Conservation (phyloP, 1,284 basidiomycete species). For the Boletus sp. region DNA sequence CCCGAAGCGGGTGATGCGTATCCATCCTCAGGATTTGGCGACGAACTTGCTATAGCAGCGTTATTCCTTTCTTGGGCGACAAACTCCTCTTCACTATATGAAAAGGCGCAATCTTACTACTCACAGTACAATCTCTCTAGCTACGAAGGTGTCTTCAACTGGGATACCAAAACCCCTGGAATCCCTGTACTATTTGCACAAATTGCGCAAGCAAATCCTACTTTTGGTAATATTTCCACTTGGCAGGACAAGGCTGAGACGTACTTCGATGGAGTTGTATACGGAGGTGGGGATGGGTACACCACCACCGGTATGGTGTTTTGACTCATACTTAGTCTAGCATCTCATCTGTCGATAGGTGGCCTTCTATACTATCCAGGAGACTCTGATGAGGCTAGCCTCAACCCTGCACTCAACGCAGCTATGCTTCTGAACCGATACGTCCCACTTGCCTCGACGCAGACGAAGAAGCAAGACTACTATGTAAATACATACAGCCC, state of each 20-base stretch:
- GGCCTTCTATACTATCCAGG: constrained; percentile 79
- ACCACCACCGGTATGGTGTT: constrained; percentile 49
- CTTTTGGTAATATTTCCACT: constrained; percentile 52
- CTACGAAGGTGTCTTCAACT: constrained; percentile 74
- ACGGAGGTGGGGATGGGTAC: constrained; percentile 51
- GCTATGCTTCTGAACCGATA: constrained; percentile 82
- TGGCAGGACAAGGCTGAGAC: constrained; percentile 75
- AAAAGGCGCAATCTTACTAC: constrained; percentile 67
- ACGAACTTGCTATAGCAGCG: constrained; percentile 73
- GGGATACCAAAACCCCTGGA: constrained; percentile 83
- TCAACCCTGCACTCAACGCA: constrained; percentile 85
- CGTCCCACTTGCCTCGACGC: constrained; percentile 66
- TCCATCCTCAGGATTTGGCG: constrained; percentile 66
- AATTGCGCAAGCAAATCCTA: constrained; percentile 53
- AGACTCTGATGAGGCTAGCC: constrained; percentile 74
- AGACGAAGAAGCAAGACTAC: constrained; percentile 60
- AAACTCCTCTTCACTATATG: constrained; percentile 60
- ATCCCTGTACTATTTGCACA: constrained; percentile 73
- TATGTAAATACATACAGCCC: constrained; percentile 40
- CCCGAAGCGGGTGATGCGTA: constrained; percentile 68
- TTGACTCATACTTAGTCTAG: constrained; percentile 1
- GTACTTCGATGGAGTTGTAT: constrained; percentile 75
- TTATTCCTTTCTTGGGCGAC: constrained; percentile 73
- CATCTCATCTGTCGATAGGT: constrained; percentile 41
- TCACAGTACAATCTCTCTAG: constrained; percentile 53